Conservation (phyloP, 345 rosid species). For the Lagerstroemia speciosa region DNA sequence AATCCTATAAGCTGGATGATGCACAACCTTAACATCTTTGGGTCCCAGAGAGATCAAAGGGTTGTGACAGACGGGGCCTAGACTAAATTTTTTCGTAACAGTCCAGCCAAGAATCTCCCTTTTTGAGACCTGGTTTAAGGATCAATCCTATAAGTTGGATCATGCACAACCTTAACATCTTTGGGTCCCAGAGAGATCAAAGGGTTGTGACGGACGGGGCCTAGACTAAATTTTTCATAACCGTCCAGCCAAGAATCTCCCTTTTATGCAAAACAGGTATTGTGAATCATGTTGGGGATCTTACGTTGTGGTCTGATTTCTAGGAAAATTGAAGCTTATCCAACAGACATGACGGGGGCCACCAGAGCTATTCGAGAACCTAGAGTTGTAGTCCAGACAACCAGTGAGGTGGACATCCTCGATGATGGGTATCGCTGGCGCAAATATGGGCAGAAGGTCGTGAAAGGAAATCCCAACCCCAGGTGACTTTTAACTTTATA, state of each 20-base stretch:
- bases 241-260: background rate
- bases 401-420: slow-evolving; percentile 91
- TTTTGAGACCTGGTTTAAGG: background rate
- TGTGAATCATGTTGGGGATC: background rate
- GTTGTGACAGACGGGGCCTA: background rate
- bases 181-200: no score
- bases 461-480: slow-evolving; percentile 97
- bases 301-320: slow-evolving; percentile 6
- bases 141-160: background rate
- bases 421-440: slow-evolving; percentile 99
- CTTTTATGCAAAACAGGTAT: background rate
- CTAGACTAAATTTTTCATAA: background rate
- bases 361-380: slow-evolving; percentile 93
- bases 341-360: slow-evolving; percentile 85
- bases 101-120: background rate
- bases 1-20: background rate
- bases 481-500: slow-evolving; percentile 33
- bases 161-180: background rate
- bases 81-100: no score
- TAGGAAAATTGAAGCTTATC: slow-evolving; percentile 78
- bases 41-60: background rate
- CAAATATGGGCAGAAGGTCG: slow-evolving; percentile 98
- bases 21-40: background rate
- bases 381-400: slow-evolving; percentile 96
- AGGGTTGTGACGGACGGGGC: background rate